These are phyloP conservation scores for Danielia reshetovae DNA, from an alignment of 805 yeast genomes.

Conservation along the genomic window DNA sequence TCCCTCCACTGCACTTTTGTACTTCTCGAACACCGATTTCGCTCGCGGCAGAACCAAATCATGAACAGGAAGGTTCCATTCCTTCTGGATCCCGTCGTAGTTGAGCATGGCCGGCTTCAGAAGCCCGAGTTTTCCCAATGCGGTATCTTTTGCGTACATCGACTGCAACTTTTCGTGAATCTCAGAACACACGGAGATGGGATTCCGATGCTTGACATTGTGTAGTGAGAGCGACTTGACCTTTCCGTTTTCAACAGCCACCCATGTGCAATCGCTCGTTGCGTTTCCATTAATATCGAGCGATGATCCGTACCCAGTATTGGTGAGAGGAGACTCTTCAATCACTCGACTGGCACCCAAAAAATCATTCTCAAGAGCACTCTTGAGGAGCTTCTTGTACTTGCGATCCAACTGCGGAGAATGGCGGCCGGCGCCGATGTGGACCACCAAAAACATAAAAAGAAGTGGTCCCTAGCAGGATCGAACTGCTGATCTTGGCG, in stretches of 20 bases:
- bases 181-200: slow-evolving; percentile 28
- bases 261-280: slow-evolving; percentile 42
- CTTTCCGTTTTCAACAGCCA: slow-evolving; percentile 15
- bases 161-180: slow-evolving; percentile 21
- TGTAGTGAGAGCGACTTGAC: slow-evolving; percentile 13
- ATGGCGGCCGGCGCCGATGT: slow-evolving; percentile 53
- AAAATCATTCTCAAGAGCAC: slow-evolving; percentile 19
- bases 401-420: slow-evolving; percentile 11
- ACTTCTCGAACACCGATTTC: not conserved
- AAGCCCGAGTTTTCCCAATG: slow-evolving; percentile 23
- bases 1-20: not conserved
- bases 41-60: not conserved
- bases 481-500: slow-evolving; percentile 80
- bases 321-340: slow-evolving; percentile 41
- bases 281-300: slow-evolving; percentile 38
- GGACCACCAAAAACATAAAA: slow-evolving; percentile 25
- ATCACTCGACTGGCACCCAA: slow-evolving; percentile 18
- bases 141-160: slow-evolving; percentile 11
- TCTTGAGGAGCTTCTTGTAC: slow-evolving; percentile 27
- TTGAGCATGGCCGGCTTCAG: slow-evolving; percentile 28
- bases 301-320: slow-evolving; percentile 49
- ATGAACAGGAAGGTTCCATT: not conserved
- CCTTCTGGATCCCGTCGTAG: not conserved
- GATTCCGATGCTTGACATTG: slow-evolving; percentile 16
- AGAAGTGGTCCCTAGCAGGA: slow-evolving; percentile 75